A percentile compares a stretch with the other conserved stretches of the same genome.
phyloP scores from a whole-genome alignment of 805 yeast genomes.

The Yamadazyma laniorum region DNA sequence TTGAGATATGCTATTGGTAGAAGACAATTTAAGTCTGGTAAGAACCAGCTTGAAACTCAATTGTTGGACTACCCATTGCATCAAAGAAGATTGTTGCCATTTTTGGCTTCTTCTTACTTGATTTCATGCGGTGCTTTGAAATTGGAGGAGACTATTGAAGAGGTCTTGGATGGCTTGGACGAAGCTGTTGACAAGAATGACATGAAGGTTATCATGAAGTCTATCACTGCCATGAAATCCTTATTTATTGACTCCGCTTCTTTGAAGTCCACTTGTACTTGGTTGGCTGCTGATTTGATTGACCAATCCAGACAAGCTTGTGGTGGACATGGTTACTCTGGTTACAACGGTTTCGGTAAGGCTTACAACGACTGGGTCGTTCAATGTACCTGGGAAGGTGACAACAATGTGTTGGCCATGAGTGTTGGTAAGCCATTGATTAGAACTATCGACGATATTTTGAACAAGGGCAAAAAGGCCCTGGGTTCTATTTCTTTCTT shows the following conservation, averaged over 20 bases:
- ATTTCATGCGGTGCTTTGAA: conserved; percentile 38
- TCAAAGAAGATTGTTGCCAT: conserved; percentile 46
- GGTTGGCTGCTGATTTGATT: conserved; percentile 43
- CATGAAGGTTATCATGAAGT: conserved; percentile 26
- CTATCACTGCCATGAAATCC: conserved; percentile 39
- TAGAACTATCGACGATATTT: conserved; percentile 28
- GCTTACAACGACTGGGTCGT: conserved; percentile 47
- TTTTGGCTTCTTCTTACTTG: conserved; percentile 40
- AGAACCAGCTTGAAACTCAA: conserved; percentile 33
- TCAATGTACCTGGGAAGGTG: conserved; percentile 52
- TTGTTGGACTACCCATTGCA: conserved; percentile 46
- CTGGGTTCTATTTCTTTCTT: conserved; percentile 36
- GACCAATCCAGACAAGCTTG: conserved; percentile 45
- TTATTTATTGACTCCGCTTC: conserved; percentile 46
- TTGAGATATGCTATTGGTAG: conserved; percentile 46
- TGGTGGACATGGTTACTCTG: conserved; percentile 49
- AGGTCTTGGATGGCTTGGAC: conserved; percentile 33
- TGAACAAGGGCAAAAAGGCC: conserved; percentile 30
- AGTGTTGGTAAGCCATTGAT: conserved; percentile 41
- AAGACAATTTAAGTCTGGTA: conserved; percentile 42
- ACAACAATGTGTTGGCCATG: conserved; percentile 44
- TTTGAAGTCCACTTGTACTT: conserved; percentile 43
- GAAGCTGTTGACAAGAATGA: conserved; percentile 35
- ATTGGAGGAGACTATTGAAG: conserved; percentile 33
- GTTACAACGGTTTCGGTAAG: conserved; percentile 46